Evolutionary conservation across 345 rosid genomes (phyloP).

Genomic region (Mallotus nudiflorus): DNA sequence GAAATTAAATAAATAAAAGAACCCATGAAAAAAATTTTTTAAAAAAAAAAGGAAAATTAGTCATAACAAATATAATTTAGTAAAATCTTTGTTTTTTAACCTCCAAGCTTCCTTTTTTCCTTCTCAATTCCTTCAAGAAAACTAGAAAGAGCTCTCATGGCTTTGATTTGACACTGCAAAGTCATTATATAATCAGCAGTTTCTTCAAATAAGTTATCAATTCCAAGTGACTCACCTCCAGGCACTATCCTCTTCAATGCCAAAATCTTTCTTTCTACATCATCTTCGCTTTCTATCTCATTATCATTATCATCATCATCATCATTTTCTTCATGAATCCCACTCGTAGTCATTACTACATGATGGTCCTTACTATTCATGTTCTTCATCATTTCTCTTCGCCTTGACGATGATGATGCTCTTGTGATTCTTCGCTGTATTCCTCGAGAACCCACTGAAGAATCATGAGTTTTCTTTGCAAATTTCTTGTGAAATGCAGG

Average conservation of each 20-base stretch:
- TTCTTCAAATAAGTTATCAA: constrained; percentile 63
- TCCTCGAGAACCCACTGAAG: constrained; percentile 21
- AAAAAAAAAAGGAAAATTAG: too few relatives aligned
- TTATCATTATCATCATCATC: constrained; percentile 1
- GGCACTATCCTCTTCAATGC: constrained; percentile 79
- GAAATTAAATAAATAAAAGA: too few relatives aligned
- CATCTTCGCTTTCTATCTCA: constrained; percentile 30
- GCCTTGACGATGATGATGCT: not conserved
- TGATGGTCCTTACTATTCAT: not conserved
- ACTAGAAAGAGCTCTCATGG: constrained; percentile 52
- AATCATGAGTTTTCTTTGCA: not conserved
- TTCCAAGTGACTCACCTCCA: constrained; percentile 60
- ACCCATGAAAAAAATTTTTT: too few relatives aligned
- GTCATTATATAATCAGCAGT: constrained; percentile 68
- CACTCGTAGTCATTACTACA: not conserved
- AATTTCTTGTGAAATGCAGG: constrained; percentile 16
- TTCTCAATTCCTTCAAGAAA: constrained; percentile 52
- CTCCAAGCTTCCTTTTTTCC: constrained; percentile 57
- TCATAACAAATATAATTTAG: not conserved
- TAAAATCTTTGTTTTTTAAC: constrained; percentile 17
- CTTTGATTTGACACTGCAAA: constrained; percentile 59
- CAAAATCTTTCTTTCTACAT: constrained; percentile 51
- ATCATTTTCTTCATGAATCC: constrained; percentile 29
- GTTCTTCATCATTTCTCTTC: not conserved
- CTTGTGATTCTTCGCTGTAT: constrained; percentile 7